Percentiles rank a stretch among this genome's conserved stretches.
Conservation (phyloP, 106 monocot genomes). For the Allium cepa region DNA sequence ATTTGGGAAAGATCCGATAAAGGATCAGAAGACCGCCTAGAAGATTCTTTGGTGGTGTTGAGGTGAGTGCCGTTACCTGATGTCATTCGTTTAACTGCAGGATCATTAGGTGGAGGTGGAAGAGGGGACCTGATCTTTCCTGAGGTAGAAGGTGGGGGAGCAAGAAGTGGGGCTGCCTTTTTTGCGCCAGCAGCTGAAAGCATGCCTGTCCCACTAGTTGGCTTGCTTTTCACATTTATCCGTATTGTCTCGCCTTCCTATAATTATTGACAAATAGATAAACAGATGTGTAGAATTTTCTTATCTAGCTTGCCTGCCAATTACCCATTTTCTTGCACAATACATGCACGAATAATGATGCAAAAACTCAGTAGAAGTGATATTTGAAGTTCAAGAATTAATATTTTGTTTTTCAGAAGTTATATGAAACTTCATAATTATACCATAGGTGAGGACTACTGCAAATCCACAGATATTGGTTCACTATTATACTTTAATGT, state of each 20-base stretch:
- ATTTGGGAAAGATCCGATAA: slow-evolving; percentile 75
- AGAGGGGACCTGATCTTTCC: slow-evolving; percentile 72
- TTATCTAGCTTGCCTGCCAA: too few relatives aligned
- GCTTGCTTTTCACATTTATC: slow-evolving; percentile 93
- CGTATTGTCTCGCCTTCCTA: slow-evolving; percentile 97
- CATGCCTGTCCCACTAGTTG: slow-evolving; percentile 61
- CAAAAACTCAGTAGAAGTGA: too few relatives aligned
- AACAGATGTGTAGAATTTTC: neutral
- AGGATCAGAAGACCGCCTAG: slow-evolving; percentile 33
- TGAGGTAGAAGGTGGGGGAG: slow-evolving; percentile 62
- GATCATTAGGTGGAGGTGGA: slow-evolving; percentile 93
- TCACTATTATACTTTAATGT: too few relatives aligned
- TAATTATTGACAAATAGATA: slow-evolving; percentile 1
- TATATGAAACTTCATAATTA: too few relatives aligned
- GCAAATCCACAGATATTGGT: too few relatives aligned
- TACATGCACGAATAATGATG: too few relatives aligned
- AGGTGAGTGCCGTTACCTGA: slow-evolving; percentile 23
- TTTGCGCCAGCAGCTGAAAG: slow-evolving; percentile 45
- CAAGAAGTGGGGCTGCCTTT: slow-evolving; percentile 42
- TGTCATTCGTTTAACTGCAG: slow-evolving; percentile 67
- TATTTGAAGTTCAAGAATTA: too few relatives aligned
- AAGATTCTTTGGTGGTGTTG: slow-evolving; percentile 32
- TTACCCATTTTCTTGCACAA: too few relatives aligned
- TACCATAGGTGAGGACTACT: too few relatives aligned
- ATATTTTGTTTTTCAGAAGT: too few relatives aligned